These are phyloP conservation scores for Tricladium varicosporioides DNA, from an alignment of 2,329 filamentous ascomycete genomes.

Conservation along the genomic window DNA sequence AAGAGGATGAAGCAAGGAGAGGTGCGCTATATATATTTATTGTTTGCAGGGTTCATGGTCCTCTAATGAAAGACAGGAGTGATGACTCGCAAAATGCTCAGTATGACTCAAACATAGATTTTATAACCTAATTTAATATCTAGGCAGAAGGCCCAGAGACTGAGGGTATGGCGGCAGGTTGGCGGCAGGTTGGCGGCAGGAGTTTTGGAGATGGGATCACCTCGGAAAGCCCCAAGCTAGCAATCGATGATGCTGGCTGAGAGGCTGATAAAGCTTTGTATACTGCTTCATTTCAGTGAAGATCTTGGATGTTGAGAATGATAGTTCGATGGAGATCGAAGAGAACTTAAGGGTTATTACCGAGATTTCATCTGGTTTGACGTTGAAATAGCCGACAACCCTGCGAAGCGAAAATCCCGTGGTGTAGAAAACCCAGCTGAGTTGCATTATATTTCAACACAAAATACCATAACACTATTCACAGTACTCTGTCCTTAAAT, in stretches of 20 bases:
- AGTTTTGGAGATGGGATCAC: not conserved
- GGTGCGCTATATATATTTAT: not conserved
- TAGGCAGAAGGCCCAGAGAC: not conserved
- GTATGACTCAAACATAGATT: not conserved
- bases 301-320: no score
- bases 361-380: no score
- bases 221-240: not conserved
- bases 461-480: no score
- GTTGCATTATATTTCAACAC: no score
- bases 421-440: no score
- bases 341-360: no score
- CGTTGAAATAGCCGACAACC: no score
- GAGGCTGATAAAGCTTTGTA: no score
- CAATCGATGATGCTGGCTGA: not conserved
- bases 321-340: no score
- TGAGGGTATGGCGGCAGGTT: not conserved
- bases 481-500: no score
- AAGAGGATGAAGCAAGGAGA: not conserved
- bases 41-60: not conserved
- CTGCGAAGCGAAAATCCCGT: no score
- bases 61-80: not conserved
- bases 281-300: no score
- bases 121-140: not conserved
- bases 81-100: not conserved
- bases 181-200: not conserved